A percentile compares a stretch with the other conserved stretches of the same genome.
These are phyloP conservation scores for Cerrena zonata DNA, from an alignment of 1,284 basidiomycete genomes.

Conservation along the genomic window DNA sequence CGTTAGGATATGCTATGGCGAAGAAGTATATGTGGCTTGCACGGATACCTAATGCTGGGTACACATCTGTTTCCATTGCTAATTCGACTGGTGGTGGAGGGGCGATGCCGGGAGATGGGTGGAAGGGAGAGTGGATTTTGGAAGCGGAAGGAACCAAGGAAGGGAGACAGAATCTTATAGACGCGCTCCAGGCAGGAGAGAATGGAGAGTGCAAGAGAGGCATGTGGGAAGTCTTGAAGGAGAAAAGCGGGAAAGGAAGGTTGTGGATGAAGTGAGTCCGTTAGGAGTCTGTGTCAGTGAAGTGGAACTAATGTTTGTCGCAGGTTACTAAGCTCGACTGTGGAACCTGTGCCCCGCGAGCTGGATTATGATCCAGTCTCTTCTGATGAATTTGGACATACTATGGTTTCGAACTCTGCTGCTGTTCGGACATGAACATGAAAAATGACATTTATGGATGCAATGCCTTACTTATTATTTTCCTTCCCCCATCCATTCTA, in stretches of 20 bases:
- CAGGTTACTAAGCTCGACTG: conserved; percentile 8
- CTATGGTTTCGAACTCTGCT: background rate
- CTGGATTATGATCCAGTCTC: background rate
- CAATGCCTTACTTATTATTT: background rate
- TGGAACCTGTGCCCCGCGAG: conserved; percentile 4
- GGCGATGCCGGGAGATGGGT: conserved; percentile 53
- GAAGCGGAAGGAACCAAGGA: conserved; percentile 70
- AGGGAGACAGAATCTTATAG: conserved; percentile 50
- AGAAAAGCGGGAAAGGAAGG: conserved; percentile 51
- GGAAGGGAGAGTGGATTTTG: conserved; percentile 70
- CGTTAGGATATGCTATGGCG: conserved; percentile 48
- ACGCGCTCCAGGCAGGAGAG: conserved; percentile 31
- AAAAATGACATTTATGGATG: background rate
- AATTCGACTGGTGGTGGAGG: conserved; percentile 24
- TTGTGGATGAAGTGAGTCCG: conserved; percentile 58
- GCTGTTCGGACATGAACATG: background rate
- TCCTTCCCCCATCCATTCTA: no score
- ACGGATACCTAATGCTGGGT: conserved; percentile 39
- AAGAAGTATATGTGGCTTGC: conserved; percentile 61
- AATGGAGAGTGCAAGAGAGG: conserved; percentile 28
- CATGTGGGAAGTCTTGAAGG: conserved; percentile 55
- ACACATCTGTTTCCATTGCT: no score
- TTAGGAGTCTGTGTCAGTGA: background rate
- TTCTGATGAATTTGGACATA: background rate
- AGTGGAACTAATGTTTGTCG: background rate